Conservation (phyloP, 306 rosid species). For the Psophocarpus tetragonolobus region DNA sequence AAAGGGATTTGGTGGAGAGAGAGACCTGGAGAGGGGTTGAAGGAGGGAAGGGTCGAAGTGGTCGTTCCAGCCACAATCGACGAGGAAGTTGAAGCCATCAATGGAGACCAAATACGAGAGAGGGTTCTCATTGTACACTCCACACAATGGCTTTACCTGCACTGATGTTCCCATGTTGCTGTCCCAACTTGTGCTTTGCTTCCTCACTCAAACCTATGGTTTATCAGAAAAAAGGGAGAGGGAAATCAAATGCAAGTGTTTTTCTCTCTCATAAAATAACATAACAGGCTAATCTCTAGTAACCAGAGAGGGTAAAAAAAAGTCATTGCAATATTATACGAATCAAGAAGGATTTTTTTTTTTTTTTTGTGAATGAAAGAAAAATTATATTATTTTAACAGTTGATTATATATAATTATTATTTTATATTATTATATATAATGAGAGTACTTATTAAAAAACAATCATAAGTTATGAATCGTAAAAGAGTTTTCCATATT, state of each 20-base stretch:
- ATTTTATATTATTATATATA: too few species aligned
- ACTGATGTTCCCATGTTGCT: constrained; percentile 85
- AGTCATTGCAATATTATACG: too few species aligned
- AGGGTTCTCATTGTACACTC: constrained; percentile 94
- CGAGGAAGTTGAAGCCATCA: constrained; percentile 83
- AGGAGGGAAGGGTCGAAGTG: constrained; percentile 87
- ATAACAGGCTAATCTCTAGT: not conserved
- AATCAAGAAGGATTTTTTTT: too few species aligned
- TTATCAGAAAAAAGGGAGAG: not conserved
- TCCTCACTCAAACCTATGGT: not conserved
- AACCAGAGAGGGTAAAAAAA: too few species aligned
- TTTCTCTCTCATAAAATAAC: not conserved
- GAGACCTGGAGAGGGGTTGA: constrained; percentile 83
- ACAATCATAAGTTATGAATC: too few species aligned
- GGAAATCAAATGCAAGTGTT: not conserved
- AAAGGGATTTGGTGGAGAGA: not conserved
- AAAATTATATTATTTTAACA: too few species aligned
- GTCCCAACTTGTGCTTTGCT: not conserved
- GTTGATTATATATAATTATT: too few species aligned
- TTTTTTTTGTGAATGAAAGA: too few species aligned
- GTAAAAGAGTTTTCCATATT: too few species aligned
- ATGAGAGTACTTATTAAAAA: too few species aligned
- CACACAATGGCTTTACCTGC: constrained; percentile 82
- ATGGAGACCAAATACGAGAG: constrained; percentile 86
- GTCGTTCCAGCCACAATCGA: constrained; percentile 98